Base-by-base conservation (phyloP, 2,329 filamentous ascomycete species). In the Diplodia mutila region DNA sequence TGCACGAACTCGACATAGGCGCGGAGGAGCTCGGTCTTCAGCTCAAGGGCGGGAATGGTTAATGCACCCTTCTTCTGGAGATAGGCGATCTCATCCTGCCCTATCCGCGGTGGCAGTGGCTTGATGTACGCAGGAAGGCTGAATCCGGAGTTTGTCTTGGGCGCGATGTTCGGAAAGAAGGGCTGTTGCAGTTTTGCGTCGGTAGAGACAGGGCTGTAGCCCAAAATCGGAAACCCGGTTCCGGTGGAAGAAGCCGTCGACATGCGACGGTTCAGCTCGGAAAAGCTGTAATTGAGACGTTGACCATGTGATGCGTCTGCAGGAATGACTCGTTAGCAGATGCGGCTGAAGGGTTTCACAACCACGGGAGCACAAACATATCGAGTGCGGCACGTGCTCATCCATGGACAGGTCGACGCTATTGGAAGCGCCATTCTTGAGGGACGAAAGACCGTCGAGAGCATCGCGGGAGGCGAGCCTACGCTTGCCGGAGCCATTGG, bases 1-100 rank as follows among this genome's bases (percentile, higher is more conserved):
- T 97, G 91, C 8, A 97, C 93, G 77, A 91, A 97, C 80, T 97
- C 91, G 69, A 94, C 85, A 73, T 95, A 97, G 48, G 89, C 89
- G 72, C 90, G 89, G 18, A 98, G 82, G 52, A 97, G 85, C 68
- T 93, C 93, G 76, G 91, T 92, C 74, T 94, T 91, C 42, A 97
- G 83, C 4, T 82, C 80, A 4, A 85, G 79, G 49, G 86, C 84
- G 2, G 94, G 94, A 49, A 97, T 86, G 1, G 89, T 89, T 71
- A 97, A 82, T 1, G 93, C 93, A 4, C 93, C 93, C 82, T 97
- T 97, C 75, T 89, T 87, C 69, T 90, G 86, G 67, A 97, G 85
- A 78, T 95, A 97, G 67, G 89, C 86, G 69, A 97, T 87, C 80
- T 97, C 94, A 72, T 97, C 93, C 16, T 87, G 84, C 6, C 90